Percentiles rank a stretch among this genome's conserved stretches.
phyloP scores from a whole-genome alignment of 371 early-diverging fungal species.

The Chytridiales sp. region DNA sequence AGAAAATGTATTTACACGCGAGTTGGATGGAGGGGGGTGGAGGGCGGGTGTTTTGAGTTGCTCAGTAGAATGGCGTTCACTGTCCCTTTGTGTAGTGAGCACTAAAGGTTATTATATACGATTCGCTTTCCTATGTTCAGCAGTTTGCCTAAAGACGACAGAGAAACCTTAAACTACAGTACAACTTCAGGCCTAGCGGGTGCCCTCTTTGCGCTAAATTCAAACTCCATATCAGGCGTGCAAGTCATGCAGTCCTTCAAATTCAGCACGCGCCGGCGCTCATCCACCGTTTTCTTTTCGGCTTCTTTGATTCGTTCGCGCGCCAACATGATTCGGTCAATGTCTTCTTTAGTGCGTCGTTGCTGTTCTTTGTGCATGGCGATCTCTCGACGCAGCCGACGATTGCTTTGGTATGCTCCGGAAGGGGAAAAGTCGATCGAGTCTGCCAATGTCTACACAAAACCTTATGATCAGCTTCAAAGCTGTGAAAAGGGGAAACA shows the following conservation, averaged over 20 bases:
- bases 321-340: constrained; percentile 9
- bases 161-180: no score
- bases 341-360: constrained; percentile 15
- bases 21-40: no score
- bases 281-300: constrained; percentile 12
- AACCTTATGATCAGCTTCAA: neutral
- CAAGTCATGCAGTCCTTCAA: constrained; percentile 37
- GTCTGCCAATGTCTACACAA: neutral
- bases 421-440: constrained; percentile 6
- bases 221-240: constrained; percentile 44
- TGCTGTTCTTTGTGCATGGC: constrained; percentile 20
- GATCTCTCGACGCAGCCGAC: constrained; percentile 30
- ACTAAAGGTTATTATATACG: no score
- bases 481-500: neutral
- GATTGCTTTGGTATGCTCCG: constrained; percentile 21
- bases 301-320: constrained; percentile 2
- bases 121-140: no score
- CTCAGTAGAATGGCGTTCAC: no score
- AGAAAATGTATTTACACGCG: no score
- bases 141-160: no score
- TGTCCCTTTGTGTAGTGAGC: no score
- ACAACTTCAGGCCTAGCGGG: no score
- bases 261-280: constrained; percentile 25
- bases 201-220: constrained; percentile 1
- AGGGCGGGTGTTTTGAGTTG: no score